Conservation (phyloP, 1,284 basidiomycete species). For the Dichomitus squalens region DNA sequence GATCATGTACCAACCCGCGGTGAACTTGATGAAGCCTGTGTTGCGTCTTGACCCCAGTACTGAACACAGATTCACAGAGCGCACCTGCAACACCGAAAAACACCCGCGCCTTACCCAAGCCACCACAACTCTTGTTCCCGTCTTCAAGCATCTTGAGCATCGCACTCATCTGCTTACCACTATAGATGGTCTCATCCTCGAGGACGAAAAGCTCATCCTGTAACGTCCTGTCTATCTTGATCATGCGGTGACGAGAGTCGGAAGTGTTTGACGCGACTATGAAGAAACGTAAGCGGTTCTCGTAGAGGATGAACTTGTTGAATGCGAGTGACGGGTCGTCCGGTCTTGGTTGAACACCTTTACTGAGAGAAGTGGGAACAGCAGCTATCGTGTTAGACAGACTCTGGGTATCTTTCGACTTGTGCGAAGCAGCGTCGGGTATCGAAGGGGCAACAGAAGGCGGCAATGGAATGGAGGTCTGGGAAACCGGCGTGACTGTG, state of each 20-base stretch:
- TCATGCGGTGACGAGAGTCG: slow-evolving; percentile 83
- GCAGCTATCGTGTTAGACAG: slow-evolving; percentile 14
- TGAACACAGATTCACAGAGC: not conserved
- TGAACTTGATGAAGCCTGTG: slow-evolving; percentile 87
- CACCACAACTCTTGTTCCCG: slow-evolving; percentile 87
- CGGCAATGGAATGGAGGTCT: slow-evolving; percentile 18
- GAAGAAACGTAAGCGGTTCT: slow-evolving; percentile 86
- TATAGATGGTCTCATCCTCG: slow-evolving; percentile 89
- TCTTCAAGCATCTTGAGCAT: slow-evolving; percentile 95
- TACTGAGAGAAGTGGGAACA: slow-evolving; percentile 6
- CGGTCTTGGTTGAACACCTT: slow-evolving; percentile 3
- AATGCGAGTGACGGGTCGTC: slow-evolving; percentile 45
- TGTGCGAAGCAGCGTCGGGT: slow-evolving; percentile 19
- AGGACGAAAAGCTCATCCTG: slow-evolving; percentile 75
- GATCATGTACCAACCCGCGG: slow-evolving; percentile 91
- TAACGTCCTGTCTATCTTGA: slow-evolving; percentile 89
- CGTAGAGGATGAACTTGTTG: slow-evolving; percentile 92
- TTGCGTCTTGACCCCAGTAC: not conserved
- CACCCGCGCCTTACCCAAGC: slow-evolving; percentile 79
- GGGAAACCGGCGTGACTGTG: slow-evolving; percentile 28
- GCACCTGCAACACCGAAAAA: slow-evolving; percentile 81
- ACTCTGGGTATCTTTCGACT: slow-evolving; percentile 23
- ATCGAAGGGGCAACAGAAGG: slow-evolving; percentile 7
- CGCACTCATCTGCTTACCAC: slow-evolving; percentile 84
- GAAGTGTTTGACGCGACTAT: slow-evolving; percentile 87